A percentile compares a stretch with the other conserved stretches of the same genome.
Evolutionary conservation across 441 rosid genomes (phyloP).

Genomic region (Adansonia grandidieri): DNA sequence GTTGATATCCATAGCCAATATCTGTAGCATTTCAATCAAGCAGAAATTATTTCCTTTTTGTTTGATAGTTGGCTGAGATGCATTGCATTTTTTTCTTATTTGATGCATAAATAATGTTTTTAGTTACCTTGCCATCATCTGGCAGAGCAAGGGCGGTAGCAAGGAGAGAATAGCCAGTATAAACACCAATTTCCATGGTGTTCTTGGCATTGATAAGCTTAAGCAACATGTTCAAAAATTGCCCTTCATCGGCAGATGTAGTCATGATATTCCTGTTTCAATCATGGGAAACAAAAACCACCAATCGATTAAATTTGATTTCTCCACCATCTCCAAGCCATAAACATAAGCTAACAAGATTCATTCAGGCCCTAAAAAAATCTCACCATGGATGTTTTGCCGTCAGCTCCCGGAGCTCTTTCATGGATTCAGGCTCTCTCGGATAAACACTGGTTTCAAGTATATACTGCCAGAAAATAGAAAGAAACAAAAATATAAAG

Average conservation of each 20-base stretch:
- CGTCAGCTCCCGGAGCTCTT: slow-evolving; percentile 90
- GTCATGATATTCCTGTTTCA: slow-evolving; percentile 80
- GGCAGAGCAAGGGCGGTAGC: slow-evolving; percentile 99
- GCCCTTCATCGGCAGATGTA: slow-evolving; percentile 94
- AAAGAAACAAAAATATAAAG: neutral
- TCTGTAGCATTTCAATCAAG: slow-evolving; percentile 46
- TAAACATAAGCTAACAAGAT: no score
- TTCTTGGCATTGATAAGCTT: slow-evolving; percentile 92
- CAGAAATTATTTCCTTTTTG: no score
- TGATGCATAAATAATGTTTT: neutral
- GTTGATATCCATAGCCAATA: slow-evolving; percentile 94
- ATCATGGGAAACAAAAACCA: slow-evolving; percentile 18
- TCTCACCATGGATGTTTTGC: slow-evolving; percentile 86
- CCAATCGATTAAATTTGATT: no score
- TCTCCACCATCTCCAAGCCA: no score
- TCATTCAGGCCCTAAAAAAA: no score
- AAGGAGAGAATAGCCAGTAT: slow-evolving; percentile 93
- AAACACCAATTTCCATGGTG: slow-evolving; percentile 99
- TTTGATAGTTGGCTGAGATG: neutral
- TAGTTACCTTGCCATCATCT: slow-evolving; percentile 80
- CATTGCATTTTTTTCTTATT: neutral
- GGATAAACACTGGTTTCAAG: slow-evolving; percentile 97
- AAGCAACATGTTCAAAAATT: slow-evolving; percentile 82
- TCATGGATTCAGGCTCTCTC: slow-evolving; percentile 93
- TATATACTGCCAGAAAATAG: slow-evolving; percentile 60